Evolutionary conservation across 495 filamentous ascomycete genomes (phyloP).

Genomic region (Terfezia boudieri): DNA sequence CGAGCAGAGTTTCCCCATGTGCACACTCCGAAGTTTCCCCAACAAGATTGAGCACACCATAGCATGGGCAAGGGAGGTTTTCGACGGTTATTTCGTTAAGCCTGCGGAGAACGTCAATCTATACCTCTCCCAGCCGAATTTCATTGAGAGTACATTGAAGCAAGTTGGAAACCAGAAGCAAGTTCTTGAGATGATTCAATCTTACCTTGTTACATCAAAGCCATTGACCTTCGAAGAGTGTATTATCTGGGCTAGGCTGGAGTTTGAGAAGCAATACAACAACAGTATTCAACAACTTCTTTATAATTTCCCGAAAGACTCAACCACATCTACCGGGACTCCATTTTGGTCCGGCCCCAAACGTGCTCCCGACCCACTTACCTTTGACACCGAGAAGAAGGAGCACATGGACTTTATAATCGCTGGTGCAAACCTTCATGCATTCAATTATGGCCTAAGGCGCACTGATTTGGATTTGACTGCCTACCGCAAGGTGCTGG

Average conservation of each 20-base stretch:
- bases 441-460: constrained; percentile 95
- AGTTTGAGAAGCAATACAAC: constrained; percentile 94
- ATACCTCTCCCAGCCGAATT: constrained; percentile 79
- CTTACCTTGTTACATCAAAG: constrained; percentile 82
- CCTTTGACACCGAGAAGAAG: constrained; percentile 61
- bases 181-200: constrained; percentile 71
- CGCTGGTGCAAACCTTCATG: constrained; percentile 77
- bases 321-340: constrained; percentile 63
- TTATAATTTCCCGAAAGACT: constrained; percentile 94
- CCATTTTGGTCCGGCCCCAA: constrained; percentile 98
- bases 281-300: constrained; percentile 91
- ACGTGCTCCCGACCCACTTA: constrained; percentile 78
- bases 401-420: constrained; percentile 74
- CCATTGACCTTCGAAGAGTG: constrained; percentile 89
- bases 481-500: constrained; percentile 54
- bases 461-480: constrained; percentile 42
- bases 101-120: constrained; percentile 88
- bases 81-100: constrained; percentile 82
- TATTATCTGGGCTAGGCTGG: constrained; percentile 72
- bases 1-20: constrained; percentile 98
- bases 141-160: constrained; percentile 71
- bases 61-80: constrained; percentile 88
- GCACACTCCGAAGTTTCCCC: constrained; percentile 90
- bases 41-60: constrained; percentile 99
- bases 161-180: constrained; percentile 92